Base-by-base conservation (phyloP, 495 filamentous ascomycete genomes). In the Penicillium goetzii region DNA sequence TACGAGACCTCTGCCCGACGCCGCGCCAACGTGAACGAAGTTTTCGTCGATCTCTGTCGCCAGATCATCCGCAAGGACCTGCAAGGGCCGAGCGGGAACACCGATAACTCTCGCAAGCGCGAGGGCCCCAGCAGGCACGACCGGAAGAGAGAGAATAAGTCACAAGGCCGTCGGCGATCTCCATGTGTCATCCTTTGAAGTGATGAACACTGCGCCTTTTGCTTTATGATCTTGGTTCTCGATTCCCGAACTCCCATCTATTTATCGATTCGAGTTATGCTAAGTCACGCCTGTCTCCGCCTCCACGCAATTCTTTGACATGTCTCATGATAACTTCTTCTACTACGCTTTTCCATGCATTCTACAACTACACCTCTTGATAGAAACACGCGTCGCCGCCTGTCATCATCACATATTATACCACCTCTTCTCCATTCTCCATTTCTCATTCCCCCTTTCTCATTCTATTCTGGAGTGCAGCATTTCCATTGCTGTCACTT, bases 1-100 rank as follows among this genome's bases (percentile, higher is more conserved):
- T 98, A 98, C 74, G 95, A 99, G 80, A 90, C 95, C 26, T 92
- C 88, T 57, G 95, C 95, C 43, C 84, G 93, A 56, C 86, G 91
- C 68, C 77, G 82, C 81, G 88, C 89, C 60, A 98, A 99, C 68
- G 96, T 99, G 17, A 92, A 97, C 70, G 94, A 98, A 73, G 92
- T 95, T 45, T 99, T 97, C 78, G 80, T 92, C 67, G 92, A 98
- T 76, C 85, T 97, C 67, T 97, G 92, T 73, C 84, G 92, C 58
- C 93, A 97, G 78, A 96, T 97, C 78, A 90, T 97, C 50, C 84
- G 85, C 58, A 90, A 87, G 64, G 89, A 93, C 61, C 83, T 78
- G 61, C 74, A 71, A 73, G 86, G 64, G 60, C 80, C 72, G 63
- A 73, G 72, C 65, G 81, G 70, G 72, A 83, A 69, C 63, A 77